These are phyloP conservation scores for Cantharellus cinnabarinus DNA, from an alignment of 768 basidiomycete species.

Conservation along the genomic window DNA sequence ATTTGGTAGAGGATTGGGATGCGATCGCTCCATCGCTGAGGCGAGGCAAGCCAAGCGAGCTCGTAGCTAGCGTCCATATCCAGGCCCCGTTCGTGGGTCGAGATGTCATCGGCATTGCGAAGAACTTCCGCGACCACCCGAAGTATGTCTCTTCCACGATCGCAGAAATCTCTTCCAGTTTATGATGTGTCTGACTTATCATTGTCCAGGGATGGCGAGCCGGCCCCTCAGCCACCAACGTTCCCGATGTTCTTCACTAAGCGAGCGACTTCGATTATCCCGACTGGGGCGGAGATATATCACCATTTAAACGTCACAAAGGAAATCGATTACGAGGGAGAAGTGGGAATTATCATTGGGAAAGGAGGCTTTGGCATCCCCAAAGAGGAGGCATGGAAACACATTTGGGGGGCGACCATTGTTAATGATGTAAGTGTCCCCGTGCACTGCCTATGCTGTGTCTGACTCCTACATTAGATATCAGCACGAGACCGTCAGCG, in stretches of 20 bases:
- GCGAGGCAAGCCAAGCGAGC: not conserved
- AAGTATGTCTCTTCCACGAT: constrained; percentile 1
- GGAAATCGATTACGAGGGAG: constrained; percentile 16
- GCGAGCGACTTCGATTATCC: constrained; percentile 14
- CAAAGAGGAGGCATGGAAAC: constrained; percentile 15
- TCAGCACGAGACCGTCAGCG: constrained; percentile 15
- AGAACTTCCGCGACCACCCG: constrained; percentile 13
- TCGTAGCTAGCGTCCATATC: constrained; percentile 10
- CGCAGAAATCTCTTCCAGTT: too few species aligned
- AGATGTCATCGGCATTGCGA: constrained; percentile 14
- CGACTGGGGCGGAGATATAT: constrained; percentile 10
- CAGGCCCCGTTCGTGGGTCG: constrained; percentile 12
- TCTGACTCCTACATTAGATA: constrained; percentile 5
- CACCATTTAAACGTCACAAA: constrained; percentile 12
- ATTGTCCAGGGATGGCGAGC: too few species aligned
- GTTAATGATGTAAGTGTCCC: constrained; percentile 7
- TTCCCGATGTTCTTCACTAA: constrained; percentile 15
- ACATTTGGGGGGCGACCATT: constrained; percentile 13
- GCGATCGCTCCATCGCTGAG: not conserved
- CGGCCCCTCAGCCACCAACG: constrained; percentile 8
- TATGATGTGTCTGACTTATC: too few species aligned
- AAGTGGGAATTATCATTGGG: constrained; percentile 15
- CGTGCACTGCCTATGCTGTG: not conserved
- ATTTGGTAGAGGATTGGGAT: not conserved
- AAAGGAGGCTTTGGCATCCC: constrained; percentile 11